Evolutionary conservation across 306 rosid species (phyloP).

Genomic region (Calophaca sinica): DNA sequence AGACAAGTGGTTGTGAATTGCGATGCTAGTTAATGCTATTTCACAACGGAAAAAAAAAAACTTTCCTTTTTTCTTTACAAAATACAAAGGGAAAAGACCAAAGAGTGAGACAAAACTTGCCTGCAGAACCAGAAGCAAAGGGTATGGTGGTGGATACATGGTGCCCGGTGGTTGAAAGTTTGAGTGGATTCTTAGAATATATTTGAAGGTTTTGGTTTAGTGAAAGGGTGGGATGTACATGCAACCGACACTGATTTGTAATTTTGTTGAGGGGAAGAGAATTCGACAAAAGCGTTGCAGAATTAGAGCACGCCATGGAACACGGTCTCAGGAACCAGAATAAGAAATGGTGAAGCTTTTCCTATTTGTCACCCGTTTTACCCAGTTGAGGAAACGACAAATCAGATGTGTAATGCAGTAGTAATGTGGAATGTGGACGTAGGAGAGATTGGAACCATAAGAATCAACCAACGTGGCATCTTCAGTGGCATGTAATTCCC

Average conservation of each 20-base stretch:
- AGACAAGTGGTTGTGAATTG: too few species aligned
- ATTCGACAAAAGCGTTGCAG: slow-evolving; percentile 50
- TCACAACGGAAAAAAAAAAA: too few species aligned
- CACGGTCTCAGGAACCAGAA: slow-evolving; percentile 1
- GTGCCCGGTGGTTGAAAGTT: slow-evolving; percentile 49
- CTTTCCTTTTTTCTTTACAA: too few species aligned
- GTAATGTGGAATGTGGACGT: background rate
- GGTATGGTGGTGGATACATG: slow-evolving; percentile 43
- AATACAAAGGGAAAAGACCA: too few species aligned
- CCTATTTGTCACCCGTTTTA: slow-evolving; percentile 15
- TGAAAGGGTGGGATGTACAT: slow-evolving; percentile 36
- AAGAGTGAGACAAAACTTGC: slow-evolving; percentile 49
- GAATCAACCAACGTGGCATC: slow-evolving; percentile 44
- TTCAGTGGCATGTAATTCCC: background rate
- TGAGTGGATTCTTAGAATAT: slow-evolving; percentile 36
- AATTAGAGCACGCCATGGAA: slow-evolving; percentile 53
- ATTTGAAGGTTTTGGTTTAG: slow-evolving; percentile 32
- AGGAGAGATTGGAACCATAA: background rate
- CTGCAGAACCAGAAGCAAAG: slow-evolving; percentile 68
- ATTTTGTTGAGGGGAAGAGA: slow-evolving; percentile 41
- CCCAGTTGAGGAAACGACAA: background rate
- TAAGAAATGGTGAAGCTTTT: background rate
- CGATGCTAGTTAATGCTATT: too few species aligned
- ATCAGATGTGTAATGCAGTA: background rate
- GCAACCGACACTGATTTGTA: slow-evolving; percentile 11